Evolutionary conservation across 192 early-diverging fungal species (phyloP).

Genomic region (Anaeromyces robustus): DNA sequence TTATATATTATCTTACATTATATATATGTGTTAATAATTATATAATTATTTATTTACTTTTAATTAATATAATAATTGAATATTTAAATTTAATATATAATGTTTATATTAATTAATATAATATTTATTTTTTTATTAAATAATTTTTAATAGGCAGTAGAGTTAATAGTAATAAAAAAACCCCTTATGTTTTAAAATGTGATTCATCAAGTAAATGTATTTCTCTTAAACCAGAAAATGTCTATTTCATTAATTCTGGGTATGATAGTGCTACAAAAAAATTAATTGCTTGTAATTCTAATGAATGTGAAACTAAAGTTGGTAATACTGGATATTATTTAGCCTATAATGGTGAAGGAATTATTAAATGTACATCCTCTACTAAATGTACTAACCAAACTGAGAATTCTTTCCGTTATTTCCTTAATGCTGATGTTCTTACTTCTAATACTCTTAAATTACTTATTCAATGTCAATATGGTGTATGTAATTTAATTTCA

Average conservation of each 20-base stretch:
- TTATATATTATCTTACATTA: too few species aligned
- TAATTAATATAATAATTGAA: too few species aligned
- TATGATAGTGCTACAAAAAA: neutral
- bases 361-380: neutral
- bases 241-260: neutral
- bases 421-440: neutral
- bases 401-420: neutral
- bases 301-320: neutral
- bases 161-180: neutral
- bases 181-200: too few species aligned
- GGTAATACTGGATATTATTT: neutral
- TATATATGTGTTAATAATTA: too few species aligned
- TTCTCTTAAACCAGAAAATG: too few species aligned
- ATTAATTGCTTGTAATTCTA: neutral
- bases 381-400: neutral
- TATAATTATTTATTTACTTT: too few species aligned
- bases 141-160: too few species aligned
- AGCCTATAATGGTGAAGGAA: neutral
- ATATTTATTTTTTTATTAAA: too few species aligned
- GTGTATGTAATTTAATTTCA: neutral
- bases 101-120: too few species aligned
- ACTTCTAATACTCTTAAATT: neutral
- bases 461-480: neutral
- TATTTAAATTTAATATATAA: too few species aligned
- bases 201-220: too few species aligned